A percentile compares a stretch with the other conserved stretches of the same genome.
Evolutionary conservation across 805 yeast species (phyloP).

Genomic region (Wickerhamomyces silvicola): DNA sequence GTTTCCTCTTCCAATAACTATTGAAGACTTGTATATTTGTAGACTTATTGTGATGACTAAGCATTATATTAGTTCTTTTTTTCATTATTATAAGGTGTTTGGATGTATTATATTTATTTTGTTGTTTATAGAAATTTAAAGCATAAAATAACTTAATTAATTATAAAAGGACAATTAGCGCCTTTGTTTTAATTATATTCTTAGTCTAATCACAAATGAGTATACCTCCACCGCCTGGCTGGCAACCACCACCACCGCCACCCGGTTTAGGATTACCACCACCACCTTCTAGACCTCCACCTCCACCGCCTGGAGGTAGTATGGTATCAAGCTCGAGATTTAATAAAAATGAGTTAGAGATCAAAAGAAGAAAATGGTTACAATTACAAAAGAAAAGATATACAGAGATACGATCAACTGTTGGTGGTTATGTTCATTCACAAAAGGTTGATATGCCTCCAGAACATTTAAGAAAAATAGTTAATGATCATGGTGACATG

Average conservation of each 20-base stretch:
- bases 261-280: constrained; percentile 27
- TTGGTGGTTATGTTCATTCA: constrained; percentile 46
- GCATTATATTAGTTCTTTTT: too few relatives aligned
- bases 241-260: constrained; percentile 23
- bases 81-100: too few relatives aligned
- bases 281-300: constrained; percentile 25
- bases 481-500: constrained; percentile 79
- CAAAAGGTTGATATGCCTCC: constrained; percentile 85
- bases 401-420: constrained; percentile 25
- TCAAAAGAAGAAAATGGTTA: constrained; percentile 52
- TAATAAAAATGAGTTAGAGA: constrained; percentile 28
- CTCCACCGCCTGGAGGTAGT: constrained; percentile 15
- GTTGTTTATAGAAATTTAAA: neutral
- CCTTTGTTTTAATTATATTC: too few relatives aligned
- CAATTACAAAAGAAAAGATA: constrained; percentile 55
- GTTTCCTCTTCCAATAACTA: too few relatives aligned
- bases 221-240: constrained; percentile 28
- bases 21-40: constrained; percentile 10
- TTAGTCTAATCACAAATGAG: too few relatives aligned
- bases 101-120: constrained; percentile 3
- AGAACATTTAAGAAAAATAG: constrained; percentile 81
- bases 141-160: neutral
- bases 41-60: too few relatives aligned
- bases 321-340: constrained; percentile 12
- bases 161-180: neutral